Conservation (phyloP, 129 eudicot genomes). For the Helichrysum umbraculigerum region DNA sequence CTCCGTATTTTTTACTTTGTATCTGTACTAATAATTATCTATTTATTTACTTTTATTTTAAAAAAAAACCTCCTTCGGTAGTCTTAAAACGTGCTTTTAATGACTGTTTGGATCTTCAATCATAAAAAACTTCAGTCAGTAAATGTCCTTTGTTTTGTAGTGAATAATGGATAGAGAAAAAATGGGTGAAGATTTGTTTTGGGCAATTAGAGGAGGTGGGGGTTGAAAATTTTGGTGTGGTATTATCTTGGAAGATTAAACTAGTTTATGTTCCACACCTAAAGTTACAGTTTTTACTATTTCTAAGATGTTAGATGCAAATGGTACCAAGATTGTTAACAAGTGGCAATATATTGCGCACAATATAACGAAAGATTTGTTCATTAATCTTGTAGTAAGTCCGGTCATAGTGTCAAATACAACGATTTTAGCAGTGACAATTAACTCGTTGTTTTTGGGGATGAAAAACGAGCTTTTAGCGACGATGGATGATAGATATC, state of each 20-base stretch:
- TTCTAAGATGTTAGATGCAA: background rate
- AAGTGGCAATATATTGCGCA: slow-evolving; percentile 8
- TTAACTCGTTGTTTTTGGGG: slow-evolving; percentile 6
- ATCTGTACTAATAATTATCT: no score
- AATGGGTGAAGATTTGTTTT: no score
- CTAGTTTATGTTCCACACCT: slow-evolving; percentile 18
- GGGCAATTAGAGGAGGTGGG: no score
- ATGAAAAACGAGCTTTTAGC: background rate
- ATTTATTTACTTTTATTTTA: no score
- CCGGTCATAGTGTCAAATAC: background rate
- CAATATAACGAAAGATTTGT: background rate
- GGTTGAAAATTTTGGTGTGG: slow-evolving; percentile 1
- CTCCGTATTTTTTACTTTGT: no score
- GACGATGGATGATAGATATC: background rate
- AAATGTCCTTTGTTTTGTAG: background rate
- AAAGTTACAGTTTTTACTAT: slow-evolving; percentile 1
- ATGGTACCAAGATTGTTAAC: background rate
- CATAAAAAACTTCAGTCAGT: slow-evolving; percentile 3
- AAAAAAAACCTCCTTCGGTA: no score
- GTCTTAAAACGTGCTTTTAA: no score
- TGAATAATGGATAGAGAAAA: no score
- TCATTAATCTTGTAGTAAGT: slow-evolving; percentile 3
- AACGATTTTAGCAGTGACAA: background rate
- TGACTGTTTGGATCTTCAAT: no score
- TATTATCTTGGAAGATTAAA: slow-evolving; percentile 14